Percentiles rank a stretch among this genome's conserved stretches.
phyloP scores from a whole-genome alignment of 495 filamentous ascomycete species.

The Clohesyomyces aquaticus region DNA sequence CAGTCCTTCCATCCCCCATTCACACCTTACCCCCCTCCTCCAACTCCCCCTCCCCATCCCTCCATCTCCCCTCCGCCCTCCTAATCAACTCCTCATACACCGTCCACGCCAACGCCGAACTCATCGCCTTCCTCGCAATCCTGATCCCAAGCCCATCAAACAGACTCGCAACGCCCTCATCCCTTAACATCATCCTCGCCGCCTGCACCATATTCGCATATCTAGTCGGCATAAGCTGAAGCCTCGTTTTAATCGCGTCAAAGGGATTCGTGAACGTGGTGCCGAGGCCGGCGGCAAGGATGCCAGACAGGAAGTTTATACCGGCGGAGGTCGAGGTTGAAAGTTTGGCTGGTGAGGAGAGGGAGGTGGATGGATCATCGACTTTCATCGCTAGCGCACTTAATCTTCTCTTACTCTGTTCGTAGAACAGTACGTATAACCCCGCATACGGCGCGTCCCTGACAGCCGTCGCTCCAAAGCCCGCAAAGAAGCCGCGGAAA shows the following conservation, averaged over 20 bases:
- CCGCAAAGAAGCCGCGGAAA: slow-evolving; percentile 82
- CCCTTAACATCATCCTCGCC: slow-evolving; percentile 70
- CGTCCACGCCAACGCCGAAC: slow-evolving; percentile 91
- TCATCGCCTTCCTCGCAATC: slow-evolving; percentile 89
- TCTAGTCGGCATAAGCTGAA: slow-evolving; percentile 82
- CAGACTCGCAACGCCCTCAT: slow-evolving; percentile 80
- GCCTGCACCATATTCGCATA: slow-evolving; percentile 88
- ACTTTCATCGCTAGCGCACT: slow-evolving; percentile 42
- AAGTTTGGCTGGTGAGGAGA: neutral
- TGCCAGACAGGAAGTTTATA: slow-evolving; percentile 84
- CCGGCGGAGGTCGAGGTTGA: slow-evolving; percentile 49
- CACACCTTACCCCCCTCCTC: neutral
- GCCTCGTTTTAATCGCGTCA: slow-evolving; percentile 91
- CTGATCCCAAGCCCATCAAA: slow-evolving; percentile 86
- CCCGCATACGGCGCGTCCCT: slow-evolving; percentile 95
- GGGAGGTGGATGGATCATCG: slow-evolving; percentile 24
- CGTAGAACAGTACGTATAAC: slow-evolving; percentile 92
- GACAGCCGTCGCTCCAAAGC: slow-evolving; percentile 90
- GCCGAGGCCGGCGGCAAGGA: slow-evolving; percentile 76
- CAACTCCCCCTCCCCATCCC: slow-evolving; percentile 27
- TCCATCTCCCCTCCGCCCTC: slow-evolving; percentile 67
- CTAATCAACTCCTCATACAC: slow-evolving; percentile 93
- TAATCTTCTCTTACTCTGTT: slow-evolving; percentile 76
- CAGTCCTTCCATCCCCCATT: neutral
- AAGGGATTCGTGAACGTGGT: slow-evolving; percentile 94